A percentile compares a stretch with the other conserved stretches of the same genome.
These are phyloP conservation scores for Starmerella vitae DNA, from an alignment of 805 yeast species.

Conservation along the genomic window DNA sequence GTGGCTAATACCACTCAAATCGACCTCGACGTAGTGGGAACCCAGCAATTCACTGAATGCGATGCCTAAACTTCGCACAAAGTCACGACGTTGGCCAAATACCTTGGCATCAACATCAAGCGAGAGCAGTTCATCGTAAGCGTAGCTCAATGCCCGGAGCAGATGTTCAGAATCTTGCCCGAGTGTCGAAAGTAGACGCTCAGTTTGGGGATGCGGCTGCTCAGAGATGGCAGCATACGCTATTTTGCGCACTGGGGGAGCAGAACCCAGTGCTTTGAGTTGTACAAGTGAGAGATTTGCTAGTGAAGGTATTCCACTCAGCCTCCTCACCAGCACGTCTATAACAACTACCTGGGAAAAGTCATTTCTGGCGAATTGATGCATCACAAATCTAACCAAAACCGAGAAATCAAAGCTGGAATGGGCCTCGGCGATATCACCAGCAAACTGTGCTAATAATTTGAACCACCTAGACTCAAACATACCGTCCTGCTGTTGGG, in stretches of 20 bases:
- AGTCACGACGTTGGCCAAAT: conserved; percentile 7
- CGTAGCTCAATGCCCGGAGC: conserved; percentile 9
- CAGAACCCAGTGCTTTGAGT: conserved; percentile 7
- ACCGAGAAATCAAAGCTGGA: conserved; percentile 10
- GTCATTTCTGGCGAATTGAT: conserved; percentile 7
- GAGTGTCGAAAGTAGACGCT: conserved; percentile 1
- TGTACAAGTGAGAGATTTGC: conserved; percentile 12
- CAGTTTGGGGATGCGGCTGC: conserved; percentile 8
- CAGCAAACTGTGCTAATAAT: conserved; percentile 16
- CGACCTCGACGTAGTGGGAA: not conserved
- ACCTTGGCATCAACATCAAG: conserved; percentile 12
- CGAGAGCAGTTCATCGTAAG: not conserved
- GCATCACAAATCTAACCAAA: conserved; percentile 10
- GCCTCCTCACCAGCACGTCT: conserved; percentile 9
- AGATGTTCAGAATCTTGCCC: conserved; percentile 2
- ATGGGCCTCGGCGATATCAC: conserved; percentile 14
- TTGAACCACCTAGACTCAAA: conserved; percentile 13
- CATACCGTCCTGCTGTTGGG: conserved; percentile 15
- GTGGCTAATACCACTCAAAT: not conserved
- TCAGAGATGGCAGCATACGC: conserved; percentile 9
- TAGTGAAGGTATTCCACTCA: conserved; percentile 11
- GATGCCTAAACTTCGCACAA: conserved; percentile 4
- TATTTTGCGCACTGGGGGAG: conserved; percentile 1
- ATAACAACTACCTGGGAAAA: conserved; percentile 8
- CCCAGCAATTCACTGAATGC: not conserved